phyloP scores from a whole-genome alignment of 352 stramenopile genomes.

The Pythium periplocum region DNA sequence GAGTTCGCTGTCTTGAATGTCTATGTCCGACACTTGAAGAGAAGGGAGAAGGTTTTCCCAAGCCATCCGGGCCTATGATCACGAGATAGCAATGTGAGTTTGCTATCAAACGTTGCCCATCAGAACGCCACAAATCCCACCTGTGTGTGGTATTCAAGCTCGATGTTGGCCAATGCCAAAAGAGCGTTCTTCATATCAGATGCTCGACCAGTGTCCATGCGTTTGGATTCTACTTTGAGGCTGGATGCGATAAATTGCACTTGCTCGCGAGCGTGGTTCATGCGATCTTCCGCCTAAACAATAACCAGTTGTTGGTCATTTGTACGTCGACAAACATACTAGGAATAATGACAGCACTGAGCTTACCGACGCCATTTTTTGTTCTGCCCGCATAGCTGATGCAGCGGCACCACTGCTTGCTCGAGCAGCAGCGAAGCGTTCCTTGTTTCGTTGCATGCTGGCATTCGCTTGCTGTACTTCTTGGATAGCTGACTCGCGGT shows the following conservation, averaged over 20 bases:
- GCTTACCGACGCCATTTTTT: slow-evolving; percentile 82
- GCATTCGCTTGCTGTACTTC: slow-evolving; percentile 87
- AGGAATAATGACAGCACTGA: no score
- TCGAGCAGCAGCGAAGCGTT: slow-evolving; percentile 77
- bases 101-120: background rate
- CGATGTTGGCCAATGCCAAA: slow-evolving; percentile 66
- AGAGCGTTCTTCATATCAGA: slow-evolving; percentile 76
- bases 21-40: slow-evolving; percentile 49
- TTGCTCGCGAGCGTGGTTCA: slow-evolving; percentile 85
- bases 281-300: slow-evolving; percentile 69
- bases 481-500: slow-evolving; percentile 78
- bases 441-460: slow-evolving; percentile 88
- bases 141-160: slow-evolving; percentile 79
- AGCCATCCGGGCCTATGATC: slow-evolving; percentile 46
- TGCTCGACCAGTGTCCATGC: slow-evolving; percentile 78
- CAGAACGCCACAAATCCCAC: slow-evolving; percentile 17
- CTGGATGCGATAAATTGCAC: slow-evolving; percentile 86
- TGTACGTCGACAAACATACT: no score
- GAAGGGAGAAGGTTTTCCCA: slow-evolving; percentile 70
- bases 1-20: slow-evolving; percentile 51
- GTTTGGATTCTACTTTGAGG: slow-evolving; percentile 78
- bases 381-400: slow-evolving; percentile 82
- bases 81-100: slow-evolving; percentile 1
- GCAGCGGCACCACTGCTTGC: slow-evolving; percentile 79
- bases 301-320: background rate